phyloP scores from a whole-genome alignment of 148 eudicot genomes.

The Limonium bicolor region DNA sequence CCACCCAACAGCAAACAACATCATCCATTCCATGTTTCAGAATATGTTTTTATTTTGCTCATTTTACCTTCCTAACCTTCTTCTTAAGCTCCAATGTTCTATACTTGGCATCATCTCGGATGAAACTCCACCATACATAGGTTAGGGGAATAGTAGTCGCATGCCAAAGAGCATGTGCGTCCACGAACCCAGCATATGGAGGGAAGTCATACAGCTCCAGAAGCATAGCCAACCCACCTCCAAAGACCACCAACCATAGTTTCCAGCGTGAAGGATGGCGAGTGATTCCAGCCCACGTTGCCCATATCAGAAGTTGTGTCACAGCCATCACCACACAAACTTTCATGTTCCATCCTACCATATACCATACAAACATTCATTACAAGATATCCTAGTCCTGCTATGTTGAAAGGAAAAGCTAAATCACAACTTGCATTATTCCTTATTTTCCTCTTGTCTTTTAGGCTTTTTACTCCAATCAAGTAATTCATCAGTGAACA shows the following conservation, averaged over 20 bases:
- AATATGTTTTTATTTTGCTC: too few relatives aligned
- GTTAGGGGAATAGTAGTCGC: slow-evolving; percentile 80
- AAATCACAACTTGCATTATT: too few relatives aligned
- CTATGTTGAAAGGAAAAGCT: too few relatives aligned
- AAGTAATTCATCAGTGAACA: too few relatives aligned
- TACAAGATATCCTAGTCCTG: too few relatives aligned
- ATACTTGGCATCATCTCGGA: slow-evolving; percentile 63
- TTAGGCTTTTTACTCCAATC: too few relatives aligned
- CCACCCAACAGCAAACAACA: too few relatives aligned
- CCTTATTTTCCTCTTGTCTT: too few relatives aligned
- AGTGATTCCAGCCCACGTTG: slow-evolving; percentile 61
- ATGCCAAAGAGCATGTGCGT: slow-evolving; percentile 94
- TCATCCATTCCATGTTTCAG: too few relatives aligned
- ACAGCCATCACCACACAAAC: slow-evolving; percentile 72
- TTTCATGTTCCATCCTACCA: slow-evolving; percentile 84
- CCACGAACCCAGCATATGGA: slow-evolving; percentile 52
- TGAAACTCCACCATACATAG: slow-evolving; percentile 85
- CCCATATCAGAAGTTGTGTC: slow-evolving; percentile 60
- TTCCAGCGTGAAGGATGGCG: slow-evolving; percentile 77
- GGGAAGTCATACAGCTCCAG: slow-evolving; percentile 76
- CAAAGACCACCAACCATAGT: slow-evolving; percentile 66
- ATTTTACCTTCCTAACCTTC: slow-evolving; percentile 42
- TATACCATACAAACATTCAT: too few relatives aligned
- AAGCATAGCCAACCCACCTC: slow-evolving; percentile 70
- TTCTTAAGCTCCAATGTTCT: slow-evolving; percentile 32